These are phyloP conservation scores for Pseudopithomyces maydicus DNA, from an alignment of 2,329 filamentous ascomycete genomes.

Conservation along the genomic window DNA sequence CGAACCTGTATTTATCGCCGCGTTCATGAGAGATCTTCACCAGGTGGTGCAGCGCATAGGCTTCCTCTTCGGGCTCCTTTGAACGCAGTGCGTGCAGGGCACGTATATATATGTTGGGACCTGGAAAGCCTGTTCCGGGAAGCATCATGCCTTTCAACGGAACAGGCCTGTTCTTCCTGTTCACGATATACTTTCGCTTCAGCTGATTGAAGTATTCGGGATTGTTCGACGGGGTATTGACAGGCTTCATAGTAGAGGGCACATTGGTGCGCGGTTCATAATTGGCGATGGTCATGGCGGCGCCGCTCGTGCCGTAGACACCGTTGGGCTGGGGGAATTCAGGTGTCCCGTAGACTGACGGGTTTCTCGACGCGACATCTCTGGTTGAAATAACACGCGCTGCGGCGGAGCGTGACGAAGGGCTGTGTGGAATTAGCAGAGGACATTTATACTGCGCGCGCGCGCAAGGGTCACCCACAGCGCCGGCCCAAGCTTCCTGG, in stretches of 20 bases:
- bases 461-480: conserved; percentile 23
- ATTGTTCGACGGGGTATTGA: conserved; percentile 76
- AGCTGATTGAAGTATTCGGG: conserved; percentile 69
- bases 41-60: conserved; percentile 90
- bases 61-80: conserved; percentile 77
- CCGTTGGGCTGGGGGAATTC: conserved; percentile 52
- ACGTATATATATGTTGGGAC: conserved; percentile 88
- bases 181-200: conserved; percentile 57
- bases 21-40: conserved; percentile 95
- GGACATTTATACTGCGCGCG: not conserved
- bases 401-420: conserved; percentile 84
- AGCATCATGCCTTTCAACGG: conserved; percentile 60
- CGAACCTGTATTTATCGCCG: conserved; percentile 94
- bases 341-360: conserved; percentile 55
- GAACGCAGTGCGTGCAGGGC: conserved; percentile 85
- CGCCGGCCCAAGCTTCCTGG: conserved; percentile 50
- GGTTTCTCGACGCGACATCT: conserved; percentile 69
- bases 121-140: conserved; percentile 70
- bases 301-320: conserved; percentile 37
- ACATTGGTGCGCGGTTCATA: conserved; percentile 71
- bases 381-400: conserved; percentile 82
- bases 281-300: conserved; percentile 65
- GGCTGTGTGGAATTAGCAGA: conserved; percentile 49
- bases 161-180: conserved; percentile 45
- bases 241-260: conserved; percentile 71